Percentiles rank a stretch among this genome's conserved stretches.
phyloP scores from a whole-genome alignment of 2,329 filamentous ascomycete genomes.

The Fusarium sp. region DNA sequence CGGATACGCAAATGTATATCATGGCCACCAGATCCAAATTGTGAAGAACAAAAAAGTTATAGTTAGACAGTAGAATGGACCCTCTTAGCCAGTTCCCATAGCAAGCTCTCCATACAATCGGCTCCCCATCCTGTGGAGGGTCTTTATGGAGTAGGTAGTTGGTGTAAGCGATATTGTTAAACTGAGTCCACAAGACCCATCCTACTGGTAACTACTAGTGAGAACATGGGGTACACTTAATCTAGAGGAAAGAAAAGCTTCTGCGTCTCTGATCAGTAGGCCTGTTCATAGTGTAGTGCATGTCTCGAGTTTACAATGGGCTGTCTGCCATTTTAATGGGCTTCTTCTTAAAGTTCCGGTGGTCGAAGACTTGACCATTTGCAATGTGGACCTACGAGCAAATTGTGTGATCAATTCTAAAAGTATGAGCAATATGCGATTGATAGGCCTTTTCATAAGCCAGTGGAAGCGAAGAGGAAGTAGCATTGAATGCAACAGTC shows the following conservation, averaged over 20 bases:
- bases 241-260: background rate
- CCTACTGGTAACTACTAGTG: background rate
- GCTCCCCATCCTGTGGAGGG: background rate
- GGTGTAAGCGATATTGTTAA: background rate
- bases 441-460: no score
- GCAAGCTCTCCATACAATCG: background rate
- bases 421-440: no score
- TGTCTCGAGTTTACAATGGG: no score
- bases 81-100: background rate
- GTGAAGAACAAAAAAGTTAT: background rate
- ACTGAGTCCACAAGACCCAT: background rate
- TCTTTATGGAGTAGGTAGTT: background rate
- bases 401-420: no score
- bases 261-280: no score
- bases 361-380: no score
- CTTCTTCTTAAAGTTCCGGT: no score
- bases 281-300: no score
- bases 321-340: no score
- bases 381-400: no score
- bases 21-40: background rate
- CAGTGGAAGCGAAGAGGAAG: no score
- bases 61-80: background rate
- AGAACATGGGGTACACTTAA: background rate
- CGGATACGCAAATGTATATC: background rate
- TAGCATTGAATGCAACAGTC: no score